Evolutionary conservation across 78 protist genomes (phyloP), one percentile per base, ranked within the genome.

Genomic region (Diacronema lutheri): DNA sequence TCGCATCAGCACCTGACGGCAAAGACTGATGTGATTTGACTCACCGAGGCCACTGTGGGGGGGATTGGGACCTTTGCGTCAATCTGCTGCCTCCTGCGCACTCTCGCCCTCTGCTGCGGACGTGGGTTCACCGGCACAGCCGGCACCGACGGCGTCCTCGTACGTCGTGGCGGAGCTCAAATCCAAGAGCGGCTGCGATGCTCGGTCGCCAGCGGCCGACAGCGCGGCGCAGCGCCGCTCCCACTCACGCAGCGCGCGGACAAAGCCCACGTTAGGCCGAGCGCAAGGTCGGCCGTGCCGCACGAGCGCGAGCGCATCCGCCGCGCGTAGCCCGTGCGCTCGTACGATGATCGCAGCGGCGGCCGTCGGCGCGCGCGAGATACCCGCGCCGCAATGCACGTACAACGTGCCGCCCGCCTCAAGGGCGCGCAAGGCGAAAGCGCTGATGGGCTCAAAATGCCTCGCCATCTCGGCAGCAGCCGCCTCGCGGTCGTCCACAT

Each of bases 331-430:
- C 46, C 84, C 33, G 25, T 60, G 33, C 46, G 58, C 58, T 21
- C 55, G n/a, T 11, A 83, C 20, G 29, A 83, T 23, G 66, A 65
- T 65, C 25, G 78, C 60, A n/a, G 56, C 66, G 7, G 66, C 16
- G 57, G 65, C 33, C 25, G 62, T 84, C 29, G 87, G 87, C 16
- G 87, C 62, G 11, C 87, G 26, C 20, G 81, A 73, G 56, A 73
- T 69, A 21, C 87, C 87, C 16, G 81, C 81, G 23, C 72, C 87
- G 35, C 87, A 84, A 44, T 84, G 87, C 31, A 84, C 79, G 25
- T 37, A 84, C 13, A 84, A 77, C 1, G 14, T 46, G 40, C 79
- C 87, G 35, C 72, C 81, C 26, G 16, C 19, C 9, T 4, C 12
- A 10, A 23, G 4, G 11, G 84, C 68, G 21, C 6, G 29, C 31